Percentiles rank a stretch among this genome's conserved stretches.
Conservation (phyloP, 164 flowering plant genomes). For the Berberis vulgaris region DNA sequence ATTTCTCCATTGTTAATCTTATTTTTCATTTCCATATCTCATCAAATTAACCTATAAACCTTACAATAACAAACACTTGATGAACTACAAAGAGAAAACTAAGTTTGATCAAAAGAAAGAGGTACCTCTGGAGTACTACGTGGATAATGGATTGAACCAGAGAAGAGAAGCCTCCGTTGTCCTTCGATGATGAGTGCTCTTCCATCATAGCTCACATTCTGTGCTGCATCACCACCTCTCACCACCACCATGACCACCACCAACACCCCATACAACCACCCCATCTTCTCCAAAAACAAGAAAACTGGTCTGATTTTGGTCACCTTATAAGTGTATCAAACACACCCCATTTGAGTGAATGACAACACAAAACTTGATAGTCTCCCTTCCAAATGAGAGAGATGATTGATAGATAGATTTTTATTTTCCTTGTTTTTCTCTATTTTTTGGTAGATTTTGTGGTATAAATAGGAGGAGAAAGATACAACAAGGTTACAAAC, state of each 20-base stretch:
- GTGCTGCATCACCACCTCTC: slow-evolving; percentile 12
- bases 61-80: too few relatives aligned
- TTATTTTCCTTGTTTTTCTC: not conserved
- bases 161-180: slow-evolving; percentile 33
- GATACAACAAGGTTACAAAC: too few relatives aligned
- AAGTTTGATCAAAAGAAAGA: not conserved
- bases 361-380: not conserved
- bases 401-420: not conserved
- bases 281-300: not conserved
- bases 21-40: too few relatives aligned
- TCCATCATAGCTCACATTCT: slow-evolving; percentile 36
- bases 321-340: too few relatives aligned
- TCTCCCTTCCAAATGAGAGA: not conserved
- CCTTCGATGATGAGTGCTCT: slow-evolving; percentile 43
- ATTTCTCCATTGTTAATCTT: too few relatives aligned
- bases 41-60: too few relatives aligned
- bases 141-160: slow-evolving; percentile 59
- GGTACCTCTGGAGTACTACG: slow-evolving; percentile 53
- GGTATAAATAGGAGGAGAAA: not conserved
- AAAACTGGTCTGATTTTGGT: not conserved
- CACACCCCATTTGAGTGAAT: not conserved
- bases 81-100: too few relatives aligned
- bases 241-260: not conserved
- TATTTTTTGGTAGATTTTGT: not conserved
- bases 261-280: slow-evolving; percentile 5